These are phyloP conservation scores for Dinochytrium kinnereticum DNA, from an alignment of 371 early-diverging fungal species.

Conservation along the genomic window DNA sequence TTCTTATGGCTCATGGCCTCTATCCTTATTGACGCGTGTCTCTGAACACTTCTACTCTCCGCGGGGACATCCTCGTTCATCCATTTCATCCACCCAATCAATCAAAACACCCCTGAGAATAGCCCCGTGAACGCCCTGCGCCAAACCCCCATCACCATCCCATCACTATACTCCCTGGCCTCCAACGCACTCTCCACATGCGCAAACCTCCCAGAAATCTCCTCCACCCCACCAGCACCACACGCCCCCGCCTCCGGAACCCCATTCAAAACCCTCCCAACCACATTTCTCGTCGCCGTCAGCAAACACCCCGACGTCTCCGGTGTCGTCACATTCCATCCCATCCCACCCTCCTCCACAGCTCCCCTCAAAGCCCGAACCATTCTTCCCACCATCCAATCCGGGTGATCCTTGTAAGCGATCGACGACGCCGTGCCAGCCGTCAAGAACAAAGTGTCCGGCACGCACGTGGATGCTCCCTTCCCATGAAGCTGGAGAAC, in stretches of 20 bases:
- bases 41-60: too few relatives aligned
- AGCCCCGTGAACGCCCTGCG: not conserved
- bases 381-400: not conserved
- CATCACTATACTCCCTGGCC: not conserved
- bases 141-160: not conserved
- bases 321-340: not conserved
- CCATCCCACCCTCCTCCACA: not conserved
- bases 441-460: not conserved
- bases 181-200: slow-evolving; percentile 4
- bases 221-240: not conserved
- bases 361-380: not conserved
- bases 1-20: too few relatives aligned
- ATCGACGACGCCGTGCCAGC: not conserved
- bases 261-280: slow-evolving; percentile 4
- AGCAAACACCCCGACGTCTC: not conserved
- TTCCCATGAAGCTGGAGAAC: slow-evolving; percentile 13
- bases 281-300: slow-evolving; percentile 13
- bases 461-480: not conserved
- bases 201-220: slow-evolving; percentile 4
- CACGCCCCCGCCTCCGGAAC: not conserved
- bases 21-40: too few relatives aligned
- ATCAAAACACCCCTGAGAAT: not conserved
- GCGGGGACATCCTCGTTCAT: too few relatives aligned
- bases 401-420: not conserved
- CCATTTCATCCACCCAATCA: too few relatives aligned